phyloP scores from a whole-genome alignment of 768 basidiomycete genomes.

The Leucosporidium scottii region DNA sequence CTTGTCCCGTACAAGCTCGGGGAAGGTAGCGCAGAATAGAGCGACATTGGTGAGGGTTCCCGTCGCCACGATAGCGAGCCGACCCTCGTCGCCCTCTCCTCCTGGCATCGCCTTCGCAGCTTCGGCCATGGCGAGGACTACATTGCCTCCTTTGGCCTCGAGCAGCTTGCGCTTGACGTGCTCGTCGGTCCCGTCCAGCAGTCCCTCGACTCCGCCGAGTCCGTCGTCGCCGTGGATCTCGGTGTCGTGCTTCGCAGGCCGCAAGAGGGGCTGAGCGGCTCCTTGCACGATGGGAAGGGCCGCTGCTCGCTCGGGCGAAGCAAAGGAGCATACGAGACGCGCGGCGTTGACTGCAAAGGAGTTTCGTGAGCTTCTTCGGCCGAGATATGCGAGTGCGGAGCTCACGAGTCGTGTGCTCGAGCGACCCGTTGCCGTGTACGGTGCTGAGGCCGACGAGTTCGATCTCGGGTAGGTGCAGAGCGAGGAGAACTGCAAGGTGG shows the following conservation, averaged over 20 bases:
- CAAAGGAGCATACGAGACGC: constrained; percentile 67
- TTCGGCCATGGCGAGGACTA: constrained; percentile 62
- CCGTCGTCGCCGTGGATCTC: constrained; percentile 75
- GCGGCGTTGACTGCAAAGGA: constrained; percentile 56
- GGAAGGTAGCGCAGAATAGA: constrained; percentile 53
- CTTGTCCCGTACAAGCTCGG: constrained; percentile 49
- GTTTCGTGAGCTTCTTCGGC: not conserved
- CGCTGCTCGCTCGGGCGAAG: constrained; percentile 47
- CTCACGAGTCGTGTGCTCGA: constrained; percentile 49
- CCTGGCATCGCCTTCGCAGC: constrained; percentile 48
- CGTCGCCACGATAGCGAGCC: constrained; percentile 60
- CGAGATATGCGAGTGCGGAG: constrained; percentile 40
- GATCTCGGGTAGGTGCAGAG: constrained; percentile 56
- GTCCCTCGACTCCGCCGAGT: constrained; percentile 73
- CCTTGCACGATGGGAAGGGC: constrained; percentile 62
- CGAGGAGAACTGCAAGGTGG: not conserved
- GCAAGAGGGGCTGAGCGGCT: constrained; percentile 61
- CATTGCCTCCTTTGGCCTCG: not conserved
- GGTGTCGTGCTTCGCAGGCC: constrained; percentile 54
- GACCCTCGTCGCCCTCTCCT: constrained; percentile 47
- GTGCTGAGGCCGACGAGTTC: constrained; percentile 75
- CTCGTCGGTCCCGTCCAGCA: constrained; percentile 52
- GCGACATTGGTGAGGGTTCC: constrained; percentile 84
- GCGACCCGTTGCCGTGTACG: constrained; percentile 69
- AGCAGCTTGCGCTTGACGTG: constrained; percentile 42